Percentiles rank a stretch among this genome's conserved stretches.
Conservation (phyloP, 1,284 basidiomycete genomes). For the Pholiota adiposa region DNA sequence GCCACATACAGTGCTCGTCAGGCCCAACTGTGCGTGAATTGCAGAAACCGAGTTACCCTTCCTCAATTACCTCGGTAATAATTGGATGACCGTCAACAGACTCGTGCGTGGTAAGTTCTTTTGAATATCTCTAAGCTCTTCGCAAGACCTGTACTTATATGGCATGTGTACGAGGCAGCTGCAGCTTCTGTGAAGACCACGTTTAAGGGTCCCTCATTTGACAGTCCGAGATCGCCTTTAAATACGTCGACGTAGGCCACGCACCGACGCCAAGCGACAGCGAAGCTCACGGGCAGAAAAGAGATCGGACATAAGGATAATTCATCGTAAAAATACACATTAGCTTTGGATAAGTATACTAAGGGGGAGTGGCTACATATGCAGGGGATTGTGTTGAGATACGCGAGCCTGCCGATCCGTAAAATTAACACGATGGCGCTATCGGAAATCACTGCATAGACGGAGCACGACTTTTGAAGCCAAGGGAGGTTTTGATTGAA, state of each 20-base stretch:
- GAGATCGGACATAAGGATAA: background rate
- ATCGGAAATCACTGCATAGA: background rate
- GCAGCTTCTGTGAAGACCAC: background rate
- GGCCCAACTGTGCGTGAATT: too few species aligned
- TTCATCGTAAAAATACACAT: background rate
- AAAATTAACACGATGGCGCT: background rate
- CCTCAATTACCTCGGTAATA: background rate
- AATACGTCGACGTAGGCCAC: background rate
- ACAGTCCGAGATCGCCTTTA: background rate
- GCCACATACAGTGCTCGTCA: too few species aligned
- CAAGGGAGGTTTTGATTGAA: constrained; percentile 10
- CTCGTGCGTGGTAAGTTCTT: too few species aligned
- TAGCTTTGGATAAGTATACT: background rate
- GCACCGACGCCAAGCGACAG: background rate
- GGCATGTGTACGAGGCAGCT: background rate
- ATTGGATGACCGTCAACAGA: background rate
- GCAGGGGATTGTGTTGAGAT: too few species aligned
- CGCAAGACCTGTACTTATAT: background rate
- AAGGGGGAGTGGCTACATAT: background rate
- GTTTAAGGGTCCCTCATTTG: background rate
- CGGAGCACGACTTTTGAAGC: constrained; percentile 5
- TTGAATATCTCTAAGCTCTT: background rate
- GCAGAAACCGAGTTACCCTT: too few species aligned
- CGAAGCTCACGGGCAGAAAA: background rate
- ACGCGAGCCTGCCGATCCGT: constrained; percentile 4